A percentile compares a stretch with the other conserved stretches of the same genome.
These are phyloP conservation scores for Tetraselmis striata DNA, from an alignment of 139 green algal species.

Conservation along the genomic window DNA sequence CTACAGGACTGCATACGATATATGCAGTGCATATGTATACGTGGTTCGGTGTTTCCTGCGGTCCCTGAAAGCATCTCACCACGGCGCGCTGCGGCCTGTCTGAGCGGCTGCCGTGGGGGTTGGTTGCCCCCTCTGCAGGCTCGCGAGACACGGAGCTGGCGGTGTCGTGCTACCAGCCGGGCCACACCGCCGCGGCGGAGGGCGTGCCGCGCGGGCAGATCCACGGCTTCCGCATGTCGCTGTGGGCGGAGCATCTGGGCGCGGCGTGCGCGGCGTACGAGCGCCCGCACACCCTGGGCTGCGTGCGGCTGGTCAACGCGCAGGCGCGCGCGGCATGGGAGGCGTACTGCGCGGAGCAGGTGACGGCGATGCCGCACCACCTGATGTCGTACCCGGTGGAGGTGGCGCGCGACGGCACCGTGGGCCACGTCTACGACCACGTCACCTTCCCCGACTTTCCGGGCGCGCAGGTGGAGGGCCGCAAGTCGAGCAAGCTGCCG, in stretches of 20 bases:
- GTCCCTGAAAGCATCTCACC: too few relatives aligned
- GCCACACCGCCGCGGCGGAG: constrained; percentile 3
- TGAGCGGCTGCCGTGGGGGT: too few relatives aligned
- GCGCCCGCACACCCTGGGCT: constrained; percentile 19
- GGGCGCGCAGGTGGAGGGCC: constrained; percentile 15
- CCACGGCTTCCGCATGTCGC: constrained; percentile 36
- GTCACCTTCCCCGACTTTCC: constrained; percentile 29
- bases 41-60: too few relatives aligned
- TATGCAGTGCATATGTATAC: too few relatives aligned
- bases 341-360: constrained; percentile 13
- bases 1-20: too few relatives aligned
- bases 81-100: too few relatives aligned
- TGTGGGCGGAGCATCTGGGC: constrained; percentile 41
- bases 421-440: constrained; percentile 11
- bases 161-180: constrained; percentile 40
- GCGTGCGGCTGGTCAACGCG: constrained; percentile 10
- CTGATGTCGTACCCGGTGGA: constrained; percentile 39
- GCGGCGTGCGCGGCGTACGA: not conserved
- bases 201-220: constrained; percentile 20
- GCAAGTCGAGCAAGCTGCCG: constrained; percentile 13
- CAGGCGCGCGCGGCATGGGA: constrained; percentile 1
- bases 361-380: constrained; percentile 28
- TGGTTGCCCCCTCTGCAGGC: too few relatives aligned
- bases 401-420: constrained; percentile 21
- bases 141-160: constrained; percentile 51